phyloP scores from a whole-genome alignment of 2,329 filamentous ascomycete species.

The Fusarium albidum region DNA sequence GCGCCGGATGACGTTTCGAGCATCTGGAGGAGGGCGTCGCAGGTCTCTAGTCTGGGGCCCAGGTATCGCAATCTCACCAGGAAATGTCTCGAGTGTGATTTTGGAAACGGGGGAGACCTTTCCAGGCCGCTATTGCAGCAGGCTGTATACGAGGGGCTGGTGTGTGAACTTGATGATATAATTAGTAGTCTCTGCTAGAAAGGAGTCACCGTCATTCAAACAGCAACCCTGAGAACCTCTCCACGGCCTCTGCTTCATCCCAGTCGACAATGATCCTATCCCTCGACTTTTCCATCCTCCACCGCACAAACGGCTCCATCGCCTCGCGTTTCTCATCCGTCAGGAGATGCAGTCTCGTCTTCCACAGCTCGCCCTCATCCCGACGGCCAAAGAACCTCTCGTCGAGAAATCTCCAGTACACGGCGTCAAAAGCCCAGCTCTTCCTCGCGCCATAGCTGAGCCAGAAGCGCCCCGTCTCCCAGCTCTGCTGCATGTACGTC shows the following conservation, averaged over 20 bases:
- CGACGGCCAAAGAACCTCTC: conserved; percentile 42
- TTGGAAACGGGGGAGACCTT: too few species aligned
- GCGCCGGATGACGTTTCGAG: too few species aligned
- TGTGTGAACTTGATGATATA: too few species aligned
- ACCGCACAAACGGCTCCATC: conserved; percentile 43
- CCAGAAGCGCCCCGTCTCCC: conserved; percentile 45
- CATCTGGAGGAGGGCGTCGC: too few species aligned
- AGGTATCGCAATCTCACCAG: too few species aligned
- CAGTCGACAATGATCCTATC: conserved; percentile 39
- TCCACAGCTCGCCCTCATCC: conserved; percentile 37
- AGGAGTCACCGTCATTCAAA: too few species aligned
- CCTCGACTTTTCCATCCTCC: conserved; percentile 43
- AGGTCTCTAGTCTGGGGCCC: too few species aligned
- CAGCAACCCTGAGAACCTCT: conserved; percentile 20
- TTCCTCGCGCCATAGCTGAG: conserved; percentile 47
- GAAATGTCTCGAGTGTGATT: too few species aligned
- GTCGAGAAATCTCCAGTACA: conserved; percentile 49
- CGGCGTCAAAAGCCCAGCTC: conserved; percentile 48
- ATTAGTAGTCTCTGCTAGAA: too few species aligned
- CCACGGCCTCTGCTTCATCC: conserved; percentile 30
- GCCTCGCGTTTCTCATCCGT: conserved; percentile 32
- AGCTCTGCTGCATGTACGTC: conserved; percentile 48
- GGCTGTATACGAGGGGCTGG: too few species aligned
- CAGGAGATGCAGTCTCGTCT: conserved; percentile 40
- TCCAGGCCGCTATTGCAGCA: too few species aligned